Percentiles rank a stretch among this genome's conserved stretches.
Evolutionary conservation across 1,139 yeast species (phyloP).

Genomic region (Blastobotrys malaysiensis): DNA sequence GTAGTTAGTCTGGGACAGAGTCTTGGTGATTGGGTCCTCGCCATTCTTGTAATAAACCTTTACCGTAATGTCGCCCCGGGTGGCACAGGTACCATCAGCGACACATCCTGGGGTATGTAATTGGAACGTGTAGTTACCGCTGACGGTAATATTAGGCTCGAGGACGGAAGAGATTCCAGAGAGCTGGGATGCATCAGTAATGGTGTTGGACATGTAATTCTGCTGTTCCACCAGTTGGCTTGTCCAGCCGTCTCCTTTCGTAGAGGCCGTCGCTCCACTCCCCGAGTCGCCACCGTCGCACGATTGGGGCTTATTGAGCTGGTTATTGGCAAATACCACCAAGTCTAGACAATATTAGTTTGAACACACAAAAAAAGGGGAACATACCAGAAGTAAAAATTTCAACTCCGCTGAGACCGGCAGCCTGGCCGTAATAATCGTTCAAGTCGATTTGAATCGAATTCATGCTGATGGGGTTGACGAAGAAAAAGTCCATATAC

Average conservation of each 20-base stretch:
- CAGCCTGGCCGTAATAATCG: slow-evolving; percentile 64
- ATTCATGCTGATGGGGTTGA: slow-evolving; percentile 59
- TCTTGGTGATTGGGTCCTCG: slow-evolving; percentile 39
- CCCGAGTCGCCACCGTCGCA: slow-evolving; percentile 22
- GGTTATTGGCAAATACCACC: slow-evolving; percentile 66
- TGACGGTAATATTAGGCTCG: slow-evolving; percentile 62
- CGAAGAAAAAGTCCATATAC: slow-evolving; percentile 79
- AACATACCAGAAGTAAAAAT: slow-evolving; percentile 51
- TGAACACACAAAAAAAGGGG: background rate
- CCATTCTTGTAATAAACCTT: slow-evolving; percentile 46
- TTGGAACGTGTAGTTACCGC: slow-evolving; percentile 70
- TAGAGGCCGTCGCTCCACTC: slow-evolving; percentile 16
- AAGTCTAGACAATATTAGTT: slow-evolving; percentile 31
- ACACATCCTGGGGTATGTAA: slow-evolving; percentile 86
- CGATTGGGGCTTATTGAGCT: slow-evolving; percentile 57
- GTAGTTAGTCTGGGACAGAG: slow-evolving; percentile 72
- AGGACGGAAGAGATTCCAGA: slow-evolving; percentile 48
- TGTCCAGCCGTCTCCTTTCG: slow-evolving; percentile 26
- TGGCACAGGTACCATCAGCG: slow-evolving; percentile 58
- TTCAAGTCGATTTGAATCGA: slow-evolving; percentile 60
- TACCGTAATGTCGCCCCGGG: slow-evolving; percentile 75
- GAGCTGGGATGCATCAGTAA: slow-evolving; percentile 33
- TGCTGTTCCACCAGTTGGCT: slow-evolving; percentile 22
- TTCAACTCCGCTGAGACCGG: slow-evolving; percentile 69
- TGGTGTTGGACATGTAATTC: slow-evolving; percentile 35